These are phyloP conservation scores for Cymbopogon citratus DNA, from an alignment of 176 grass and related monocot species.

Conservation along the genomic window DNA sequence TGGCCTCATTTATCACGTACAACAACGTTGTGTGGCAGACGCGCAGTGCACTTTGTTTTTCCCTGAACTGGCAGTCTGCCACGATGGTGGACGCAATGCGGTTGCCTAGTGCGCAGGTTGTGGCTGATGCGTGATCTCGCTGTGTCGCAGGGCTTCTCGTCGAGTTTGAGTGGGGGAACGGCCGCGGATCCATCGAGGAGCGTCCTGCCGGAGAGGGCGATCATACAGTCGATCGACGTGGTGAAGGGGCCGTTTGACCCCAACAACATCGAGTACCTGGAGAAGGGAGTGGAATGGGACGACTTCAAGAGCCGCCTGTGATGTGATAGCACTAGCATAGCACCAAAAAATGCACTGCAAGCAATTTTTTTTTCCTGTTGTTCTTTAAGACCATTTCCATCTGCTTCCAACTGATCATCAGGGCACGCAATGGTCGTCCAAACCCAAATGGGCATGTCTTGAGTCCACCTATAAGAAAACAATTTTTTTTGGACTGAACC, in stretches of 20 bases:
- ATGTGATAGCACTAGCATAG: not conserved
- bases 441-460: not conserved
- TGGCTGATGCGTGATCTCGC: not conserved
- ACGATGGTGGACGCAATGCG: not conserved
- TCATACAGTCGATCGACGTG: constrained; percentile 73
- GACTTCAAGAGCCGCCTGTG: constrained; percentile 57
- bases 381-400: not conserved
- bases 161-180: constrained; percentile 53
- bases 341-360: not conserved
- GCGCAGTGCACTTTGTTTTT: too few relatives aligned
- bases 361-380: not conserved
- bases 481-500: too few relatives aligned
- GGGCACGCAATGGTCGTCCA: not conserved
- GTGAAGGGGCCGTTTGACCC: constrained; percentile 73
- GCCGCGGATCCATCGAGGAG: constrained; percentile 65
- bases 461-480: not conserved
- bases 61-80: not conserved
- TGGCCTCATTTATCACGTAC: not conserved
- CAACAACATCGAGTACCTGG: constrained; percentile 56
- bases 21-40: not conserved
- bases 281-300: constrained; percentile 56
- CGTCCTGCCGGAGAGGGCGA: constrained; percentile 58
- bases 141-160: constrained; percentile 70
- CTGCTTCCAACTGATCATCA: not conserved
- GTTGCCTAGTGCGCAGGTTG: too few relatives aligned